Evolutionary conservation across 169 alveolate genomes (phyloP).

Genomic region (Cryptosporidium sp.): DNA sequence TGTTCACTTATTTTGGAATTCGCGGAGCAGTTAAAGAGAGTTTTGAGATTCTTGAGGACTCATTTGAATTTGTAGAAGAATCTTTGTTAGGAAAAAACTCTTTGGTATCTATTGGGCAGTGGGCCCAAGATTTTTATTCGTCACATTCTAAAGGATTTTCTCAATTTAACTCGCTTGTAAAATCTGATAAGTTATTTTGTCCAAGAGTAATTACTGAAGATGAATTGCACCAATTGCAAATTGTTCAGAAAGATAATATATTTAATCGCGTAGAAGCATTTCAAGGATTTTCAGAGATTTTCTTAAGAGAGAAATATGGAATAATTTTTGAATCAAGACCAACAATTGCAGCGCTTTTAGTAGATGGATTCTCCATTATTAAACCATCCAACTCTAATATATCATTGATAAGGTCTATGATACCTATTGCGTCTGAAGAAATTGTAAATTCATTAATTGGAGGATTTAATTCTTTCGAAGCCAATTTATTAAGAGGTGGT

Average conservation of each 20-base stretch:
- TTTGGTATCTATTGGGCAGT: neutral
- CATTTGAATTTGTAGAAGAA: slow-evolving; percentile 20
- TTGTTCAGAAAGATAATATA: neutral
- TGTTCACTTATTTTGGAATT: slow-evolving; percentile 52
- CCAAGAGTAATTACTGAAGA: slow-evolving; percentile 46
- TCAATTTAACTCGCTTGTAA: slow-evolving; percentile 9
- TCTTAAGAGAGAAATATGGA: slow-evolving; percentile 45
- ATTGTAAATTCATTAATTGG: neutral
- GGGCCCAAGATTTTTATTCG: slow-evolving; percentile 33
- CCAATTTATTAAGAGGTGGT: slow-evolving; percentile 21
- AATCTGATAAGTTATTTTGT: slow-evolving; percentile 33
- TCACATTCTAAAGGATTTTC: slow-evolving; percentile 4
- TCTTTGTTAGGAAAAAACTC: slow-evolving; percentile 27
- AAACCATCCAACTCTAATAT: slow-evolving; percentile 9
- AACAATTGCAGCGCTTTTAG: slow-evolving; percentile 2
- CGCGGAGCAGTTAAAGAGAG: slow-evolving; percentile 18
- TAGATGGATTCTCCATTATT: slow-evolving; percentile 16
- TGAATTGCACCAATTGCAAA: slow-evolving; percentile 2
- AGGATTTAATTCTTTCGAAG: slow-evolving; percentile 20
- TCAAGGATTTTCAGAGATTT: slow-evolving; percentile 42
- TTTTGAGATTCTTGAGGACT: slow-evolving; percentile 34
- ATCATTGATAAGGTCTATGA: slow-evolving; percentile 27
- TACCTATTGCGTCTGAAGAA: slow-evolving; percentile 17
- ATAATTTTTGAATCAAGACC: slow-evolving; percentile 28
- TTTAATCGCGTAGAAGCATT: slow-evolving; percentile 33